Percentiles rank a stretch among this genome's conserved stretches.
Conservation (phyloP, 1,284 basidiomycete genomes). For the Cryptococcus sp. region DNA sequence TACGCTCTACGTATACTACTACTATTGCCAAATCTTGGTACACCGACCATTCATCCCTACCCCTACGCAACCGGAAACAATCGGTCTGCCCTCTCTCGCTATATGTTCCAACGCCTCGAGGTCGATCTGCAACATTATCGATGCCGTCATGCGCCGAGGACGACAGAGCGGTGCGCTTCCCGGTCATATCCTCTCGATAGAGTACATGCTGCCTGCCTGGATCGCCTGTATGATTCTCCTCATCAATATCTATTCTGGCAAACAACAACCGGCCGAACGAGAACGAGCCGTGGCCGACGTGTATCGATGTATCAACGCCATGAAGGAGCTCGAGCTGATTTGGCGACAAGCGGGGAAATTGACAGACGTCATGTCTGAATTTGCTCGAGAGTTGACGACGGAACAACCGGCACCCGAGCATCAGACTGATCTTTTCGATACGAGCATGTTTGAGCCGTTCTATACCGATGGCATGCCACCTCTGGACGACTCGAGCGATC, state of each 20-base stretch:
- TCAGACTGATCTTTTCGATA: conserved; percentile 6
- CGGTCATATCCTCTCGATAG: conserved; percentile 41
- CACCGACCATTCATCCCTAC: conserved; percentile 74
- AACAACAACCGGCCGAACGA: conserved; percentile 56
- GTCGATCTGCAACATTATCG: conserved; percentile 66
- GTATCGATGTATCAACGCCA: conserved; percentile 60
- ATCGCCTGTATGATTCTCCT: conserved; percentile 63
- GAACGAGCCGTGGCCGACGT: conserved; percentile 65
- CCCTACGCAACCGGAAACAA: conserved; percentile 33
- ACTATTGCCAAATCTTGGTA: conserved; percentile 62
- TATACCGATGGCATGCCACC: background rate
- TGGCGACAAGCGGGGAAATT: conserved; percentile 47
- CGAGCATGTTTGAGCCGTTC: conserved; percentile 11
- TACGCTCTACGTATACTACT: conserved; percentile 60
- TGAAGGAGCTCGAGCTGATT: conserved; percentile 54
- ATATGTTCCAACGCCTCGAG: conserved; percentile 79
- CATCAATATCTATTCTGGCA: conserved; percentile 66
- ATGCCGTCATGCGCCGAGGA: conserved; percentile 46
- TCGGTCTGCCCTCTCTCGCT: conserved; percentile 60
- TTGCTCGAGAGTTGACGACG: conserved; percentile 5
- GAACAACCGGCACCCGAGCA: too few species aligned
- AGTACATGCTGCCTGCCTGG: conserved; percentile 51
- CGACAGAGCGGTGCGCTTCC: conserved; percentile 41
- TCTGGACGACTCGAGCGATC: conserved; percentile 11
- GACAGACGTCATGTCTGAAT: conserved; percentile 33